phyloP scores from a whole-genome alignment of 805 yeast genomes.

The Blastobotrys chiropterorum region DNA sequence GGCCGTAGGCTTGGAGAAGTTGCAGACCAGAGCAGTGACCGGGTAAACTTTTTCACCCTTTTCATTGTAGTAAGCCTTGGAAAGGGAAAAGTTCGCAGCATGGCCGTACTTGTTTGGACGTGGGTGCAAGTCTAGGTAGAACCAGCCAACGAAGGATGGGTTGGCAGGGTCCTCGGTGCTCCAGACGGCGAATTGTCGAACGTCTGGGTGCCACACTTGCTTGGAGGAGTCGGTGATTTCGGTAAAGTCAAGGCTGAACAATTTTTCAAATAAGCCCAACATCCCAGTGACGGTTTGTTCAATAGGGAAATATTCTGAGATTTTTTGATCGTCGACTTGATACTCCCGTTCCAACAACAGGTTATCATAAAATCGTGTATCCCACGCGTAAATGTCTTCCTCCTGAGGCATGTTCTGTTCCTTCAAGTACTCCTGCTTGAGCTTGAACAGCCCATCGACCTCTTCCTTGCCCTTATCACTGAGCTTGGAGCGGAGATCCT shows the following conservation, averaged over 20 bases:
- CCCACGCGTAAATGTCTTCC: constrained; percentile 57
- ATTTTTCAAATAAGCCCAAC: constrained; percentile 62
- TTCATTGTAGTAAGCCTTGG: constrained; percentile 50
- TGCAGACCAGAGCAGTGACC: constrained; percentile 74
- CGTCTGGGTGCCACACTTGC: constrained; percentile 73
- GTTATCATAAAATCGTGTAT: constrained; percentile 60
- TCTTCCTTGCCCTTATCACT: constrained; percentile 56
- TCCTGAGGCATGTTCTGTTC: constrained; percentile 39
- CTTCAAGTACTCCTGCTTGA: constrained; percentile 50
- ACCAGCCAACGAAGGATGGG: constrained; percentile 69
- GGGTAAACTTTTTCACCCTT: constrained; percentile 51
- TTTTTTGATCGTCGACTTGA: constrained; percentile 63
- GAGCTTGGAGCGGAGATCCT: constrained; percentile 54
- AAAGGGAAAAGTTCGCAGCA: constrained; percentile 74
- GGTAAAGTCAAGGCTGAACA: constrained; percentile 63
- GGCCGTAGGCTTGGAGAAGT: constrained; percentile 67
- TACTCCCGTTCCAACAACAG: constrained; percentile 59
- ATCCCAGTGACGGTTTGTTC: constrained; percentile 59
- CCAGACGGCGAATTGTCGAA: constrained; percentile 61
- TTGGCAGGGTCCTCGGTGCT: constrained; percentile 41
- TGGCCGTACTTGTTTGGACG: constrained; percentile 84
- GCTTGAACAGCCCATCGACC: constrained; percentile 37
- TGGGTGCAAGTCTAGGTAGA: constrained; percentile 78
- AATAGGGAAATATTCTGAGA: constrained; percentile 75
- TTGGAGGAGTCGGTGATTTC: constrained; percentile 37